phyloP scores from a whole-genome alignment of 2,329 filamentous ascomycete genomes.

The Fusarium sp. region DNA sequence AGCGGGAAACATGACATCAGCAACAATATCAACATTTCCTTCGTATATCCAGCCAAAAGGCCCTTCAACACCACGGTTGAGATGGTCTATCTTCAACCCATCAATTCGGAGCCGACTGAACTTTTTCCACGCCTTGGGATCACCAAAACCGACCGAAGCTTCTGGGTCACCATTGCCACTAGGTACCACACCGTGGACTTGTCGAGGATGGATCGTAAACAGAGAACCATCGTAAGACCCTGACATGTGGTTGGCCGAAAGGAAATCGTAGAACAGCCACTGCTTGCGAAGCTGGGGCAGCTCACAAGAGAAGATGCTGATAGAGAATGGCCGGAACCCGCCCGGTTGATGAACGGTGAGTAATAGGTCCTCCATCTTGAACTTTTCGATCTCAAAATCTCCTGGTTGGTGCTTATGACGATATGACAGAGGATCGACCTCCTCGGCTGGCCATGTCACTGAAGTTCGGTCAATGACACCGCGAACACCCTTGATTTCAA shows the following conservation, averaged over 20 bases:
- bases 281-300: slow-evolving; percentile 92
- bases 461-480: slow-evolving; percentile 92
- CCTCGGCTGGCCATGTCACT: slow-evolving; percentile 72
- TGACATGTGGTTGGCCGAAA: slow-evolving; percentile 95
- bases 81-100: slow-evolving; percentile 91
- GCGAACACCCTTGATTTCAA: slow-evolving; percentile 92
- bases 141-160: slow-evolving; percentile 66
- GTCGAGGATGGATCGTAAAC: slow-evolving; percentile 95
- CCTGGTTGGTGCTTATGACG: slow-evolving; percentile 88
- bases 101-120: slow-evolving; percentile 93
- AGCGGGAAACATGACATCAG: slow-evolving; percentile 92
- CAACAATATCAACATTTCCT: slow-evolving; percentile 95
- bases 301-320: slow-evolving; percentile 96
- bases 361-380: slow-evolving; percentile 93
- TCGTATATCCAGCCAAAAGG: slow-evolving; percentile 99
- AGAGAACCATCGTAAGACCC: slow-evolving; percentile 95
- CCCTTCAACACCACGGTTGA: slow-evolving; percentile 91
- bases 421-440: slow-evolving; percentile 84
- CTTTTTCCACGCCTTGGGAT: slow-evolving; percentile 88
- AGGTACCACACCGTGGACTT: slow-evolving; percentile 82
- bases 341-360: slow-evolving; percentile 91
- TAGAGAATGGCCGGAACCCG: slow-evolving; percentile 91
- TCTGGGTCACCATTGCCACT: slow-evolving; percentile 58
- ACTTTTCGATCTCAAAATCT: slow-evolving; percentile 96
- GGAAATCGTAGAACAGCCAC: slow-evolving; percentile 97